Evolutionary conservation across 1,284 basidiomycete species (phyloP), one percentile per base, ranked within the genome.

Genomic region (Cutaneotrichosporon daszewskae): DNA sequence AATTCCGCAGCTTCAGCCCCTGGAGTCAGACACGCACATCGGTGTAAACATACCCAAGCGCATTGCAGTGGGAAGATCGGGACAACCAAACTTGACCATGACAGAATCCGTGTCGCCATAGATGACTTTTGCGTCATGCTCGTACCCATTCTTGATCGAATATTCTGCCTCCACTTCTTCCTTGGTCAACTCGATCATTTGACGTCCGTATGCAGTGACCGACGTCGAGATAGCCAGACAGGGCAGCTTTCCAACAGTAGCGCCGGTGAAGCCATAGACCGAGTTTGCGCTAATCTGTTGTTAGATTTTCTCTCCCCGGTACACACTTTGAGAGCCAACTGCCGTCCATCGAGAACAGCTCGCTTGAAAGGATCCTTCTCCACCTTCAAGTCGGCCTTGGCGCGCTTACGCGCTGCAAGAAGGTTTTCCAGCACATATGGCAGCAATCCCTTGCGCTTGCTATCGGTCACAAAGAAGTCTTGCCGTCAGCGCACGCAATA

Each of bases 61-160:
- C 91, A 96, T 96, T 28, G 92, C 88, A 6, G 78, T 79, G 27
- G 77, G 75, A 23, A 97, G 74, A 59, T 96, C 89, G 5, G 77
- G 80, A 29, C 88, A 87, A 5, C 92, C 91, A 58, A 97, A 97
- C 56, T 81, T 83, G 36, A 95, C 85, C 91, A 96, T 97, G 63
- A 97, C 90, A 1, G 91, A 97, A 73, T 97, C 91, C 0, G 91
- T 96, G 69, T 97, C 91, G 55, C 91, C 91, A 57, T 97, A 97
- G 47, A 97, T 87, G 62, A 97, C 85, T 59, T 86, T 80, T 1
- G 91, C 90, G 55, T 95, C 82, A 61, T 91, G 79, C 23, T 79
- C 72, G 59, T 86, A 84, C 0, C 90, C 90, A 59, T 95, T 95
- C 13, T 81, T 82, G 12, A 85, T 77, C 38, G 78, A 86, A 63